These are phyloP conservation scores for Silene noctiflora DNA, from an alignment of 179 eudicot species.

Conservation along the genomic window DNA sequence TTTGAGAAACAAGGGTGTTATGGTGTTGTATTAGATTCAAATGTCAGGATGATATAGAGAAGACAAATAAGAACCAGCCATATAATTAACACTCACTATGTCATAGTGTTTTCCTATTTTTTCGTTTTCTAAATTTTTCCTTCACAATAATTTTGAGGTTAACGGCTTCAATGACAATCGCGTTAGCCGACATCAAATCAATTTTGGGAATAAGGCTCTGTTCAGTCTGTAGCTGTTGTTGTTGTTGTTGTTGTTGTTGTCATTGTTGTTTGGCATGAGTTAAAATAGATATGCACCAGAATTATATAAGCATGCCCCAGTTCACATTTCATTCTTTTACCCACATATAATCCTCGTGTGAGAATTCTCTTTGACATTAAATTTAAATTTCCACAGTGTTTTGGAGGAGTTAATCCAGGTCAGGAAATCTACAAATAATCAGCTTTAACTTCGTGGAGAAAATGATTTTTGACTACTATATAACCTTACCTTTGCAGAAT, in stretches of 20 bases:
- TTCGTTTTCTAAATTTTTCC: too few relatives aligned
- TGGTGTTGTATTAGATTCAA: not conserved
- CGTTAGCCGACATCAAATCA: not conserved
- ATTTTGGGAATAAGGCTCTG: not conserved
- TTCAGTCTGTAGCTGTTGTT: too few relatives aligned
- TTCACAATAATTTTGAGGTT: too few relatives aligned
- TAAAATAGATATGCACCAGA: too few relatives aligned
- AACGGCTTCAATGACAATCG: too few relatives aligned
- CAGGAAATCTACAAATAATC: not conserved
- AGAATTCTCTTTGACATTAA: too few relatives aligned
- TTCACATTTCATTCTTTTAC: not conserved
- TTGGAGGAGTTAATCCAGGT: too few relatives aligned
- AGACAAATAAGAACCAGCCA: not conserved
- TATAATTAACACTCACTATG: too few relatives aligned
- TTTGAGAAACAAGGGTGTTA: not conserved
- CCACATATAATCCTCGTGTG: not conserved
- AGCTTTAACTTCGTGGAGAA: not conserved
- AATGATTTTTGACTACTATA: not conserved
- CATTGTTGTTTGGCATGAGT: not conserved
- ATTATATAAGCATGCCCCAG: not conserved
- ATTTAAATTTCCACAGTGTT: too few relatives aligned
- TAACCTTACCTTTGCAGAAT: constrained; percentile 74
- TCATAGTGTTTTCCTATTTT: too few relatives aligned
- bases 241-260: not conserved
- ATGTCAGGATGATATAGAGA: not conserved